These are phyloP conservation scores for Cyamopsis tetragonoloba DNA, from an alignment of 306 rosid species.

Conservation along the genomic window DNA sequence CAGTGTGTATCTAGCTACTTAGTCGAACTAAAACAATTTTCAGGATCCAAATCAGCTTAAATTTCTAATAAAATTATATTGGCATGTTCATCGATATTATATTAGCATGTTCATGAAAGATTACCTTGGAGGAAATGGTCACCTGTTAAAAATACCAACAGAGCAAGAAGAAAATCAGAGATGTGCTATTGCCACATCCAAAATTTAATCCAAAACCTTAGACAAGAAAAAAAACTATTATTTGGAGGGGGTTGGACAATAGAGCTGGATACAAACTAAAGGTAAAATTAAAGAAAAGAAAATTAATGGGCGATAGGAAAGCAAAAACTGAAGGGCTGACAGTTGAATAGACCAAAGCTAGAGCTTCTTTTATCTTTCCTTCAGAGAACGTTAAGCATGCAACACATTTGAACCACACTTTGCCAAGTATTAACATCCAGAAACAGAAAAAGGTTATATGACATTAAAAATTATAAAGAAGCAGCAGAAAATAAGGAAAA, in stretches of 20 bases:
- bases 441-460: not conserved
- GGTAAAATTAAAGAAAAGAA: too few species aligned
- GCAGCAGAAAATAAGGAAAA: not conserved
- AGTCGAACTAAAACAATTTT: not conserved
- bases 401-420: not conserved
- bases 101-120: too few species aligned
- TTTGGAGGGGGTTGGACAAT: too few species aligned
- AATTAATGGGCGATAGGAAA: too few species aligned
- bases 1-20: not conserved
- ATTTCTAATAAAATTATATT: too few species aligned
- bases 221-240: too few species aligned
- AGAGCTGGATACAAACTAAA: too few species aligned
- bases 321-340: not conserved
- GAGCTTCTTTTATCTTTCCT: not conserved
- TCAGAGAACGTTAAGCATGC: not conserved
- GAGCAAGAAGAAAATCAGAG: not conserved
- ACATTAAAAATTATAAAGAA: not conserved
- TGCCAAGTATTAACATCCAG: not conserved
- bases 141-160: too few species aligned
- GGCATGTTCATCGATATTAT: not conserved
- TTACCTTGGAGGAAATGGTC: too few species aligned
- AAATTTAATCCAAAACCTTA: not conserved
- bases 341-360: not conserved
- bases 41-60: not conserved
- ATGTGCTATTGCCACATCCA: not conserved